phyloP scores from a whole-genome alignment of 768 basidiomycete species.

The Leccinum boreale region DNA sequence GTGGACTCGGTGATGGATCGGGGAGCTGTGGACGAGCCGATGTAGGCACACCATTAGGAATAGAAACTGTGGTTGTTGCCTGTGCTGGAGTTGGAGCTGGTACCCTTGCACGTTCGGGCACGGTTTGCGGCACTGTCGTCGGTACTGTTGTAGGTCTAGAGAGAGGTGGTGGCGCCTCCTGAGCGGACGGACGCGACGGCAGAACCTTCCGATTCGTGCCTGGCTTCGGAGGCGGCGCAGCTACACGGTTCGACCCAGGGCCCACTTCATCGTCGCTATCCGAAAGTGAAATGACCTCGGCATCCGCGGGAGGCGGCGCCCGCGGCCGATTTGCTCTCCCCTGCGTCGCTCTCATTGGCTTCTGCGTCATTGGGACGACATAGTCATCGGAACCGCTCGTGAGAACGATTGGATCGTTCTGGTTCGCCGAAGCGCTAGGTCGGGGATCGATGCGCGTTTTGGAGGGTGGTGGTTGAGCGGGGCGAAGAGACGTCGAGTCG shows the following conservation, averaged over 20 bases:
- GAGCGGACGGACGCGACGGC: background rate
- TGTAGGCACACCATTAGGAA: background rate
- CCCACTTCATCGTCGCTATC: constrained; percentile 24
- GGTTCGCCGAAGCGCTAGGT: background rate
- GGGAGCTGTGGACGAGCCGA: background rate
- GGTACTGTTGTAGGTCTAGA: background rate
- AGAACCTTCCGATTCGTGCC: background rate
- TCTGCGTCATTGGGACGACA: background rate
- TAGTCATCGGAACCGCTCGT: constrained; percentile 23
- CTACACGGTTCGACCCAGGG: background rate
- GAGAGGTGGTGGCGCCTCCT: background rate
- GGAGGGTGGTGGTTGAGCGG: background rate
- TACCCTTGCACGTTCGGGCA: background rate
- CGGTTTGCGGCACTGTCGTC: background rate
- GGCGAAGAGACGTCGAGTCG: constrained; percentile 8
- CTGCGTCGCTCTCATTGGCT: background rate
- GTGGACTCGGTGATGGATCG: background rate
- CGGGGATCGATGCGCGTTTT: background rate
- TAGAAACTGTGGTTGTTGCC: background rate
- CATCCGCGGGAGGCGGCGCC: constrained; percentile 6
- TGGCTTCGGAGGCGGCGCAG: background rate
- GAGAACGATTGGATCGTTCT: constrained; percentile 23
- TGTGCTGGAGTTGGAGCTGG: background rate
- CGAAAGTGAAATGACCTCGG: constrained; percentile 28
- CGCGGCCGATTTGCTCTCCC: background rate